Percentiles rank a stretch among this genome's conserved stretches.
Conservation (phyloP, 2,329 filamentous ascomycete species). For the Colletotrichum endophyticum region DNA sequence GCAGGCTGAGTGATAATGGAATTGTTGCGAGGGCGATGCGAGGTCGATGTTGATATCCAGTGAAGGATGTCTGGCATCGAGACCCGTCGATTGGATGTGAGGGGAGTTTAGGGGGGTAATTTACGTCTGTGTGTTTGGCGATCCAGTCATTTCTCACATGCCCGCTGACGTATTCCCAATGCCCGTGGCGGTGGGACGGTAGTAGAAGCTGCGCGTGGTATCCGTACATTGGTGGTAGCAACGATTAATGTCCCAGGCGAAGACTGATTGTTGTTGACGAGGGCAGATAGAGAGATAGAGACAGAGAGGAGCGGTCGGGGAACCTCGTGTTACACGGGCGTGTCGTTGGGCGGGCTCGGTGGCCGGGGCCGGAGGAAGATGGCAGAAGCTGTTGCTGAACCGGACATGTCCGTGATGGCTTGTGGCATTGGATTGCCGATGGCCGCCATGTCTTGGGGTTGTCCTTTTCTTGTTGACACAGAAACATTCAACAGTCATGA, state of each 20-base stretch:
- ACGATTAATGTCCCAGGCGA: neutral
- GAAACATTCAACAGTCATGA: neutral
- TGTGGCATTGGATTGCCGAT: neutral
- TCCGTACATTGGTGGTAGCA: neutral
- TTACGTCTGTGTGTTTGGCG: neutral
- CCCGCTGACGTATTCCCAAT: neutral
- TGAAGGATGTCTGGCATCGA: constrained; percentile 7
- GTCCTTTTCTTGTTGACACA: neutral
- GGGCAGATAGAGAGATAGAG: neutral
- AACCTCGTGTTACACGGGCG: neutral
- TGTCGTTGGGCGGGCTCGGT: neutral
- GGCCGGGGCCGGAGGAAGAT: neutral
- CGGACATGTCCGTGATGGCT: neutral
- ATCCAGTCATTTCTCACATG: constrained; percentile 5
- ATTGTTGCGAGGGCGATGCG: neutral
- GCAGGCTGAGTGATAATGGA: neutral
- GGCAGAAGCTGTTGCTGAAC: neutral
- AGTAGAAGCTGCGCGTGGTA: neutral
- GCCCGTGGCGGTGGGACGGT: neutral
- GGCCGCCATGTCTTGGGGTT: neutral
- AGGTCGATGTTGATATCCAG: constrained; percentile 1
- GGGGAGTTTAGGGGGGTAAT: neutral
- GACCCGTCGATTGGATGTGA: neutral
- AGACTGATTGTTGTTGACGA: neutral
- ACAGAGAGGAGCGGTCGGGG: neutral